These are phyloP conservation scores for Suillus spraguei DNA, from an alignment of 768 basidiomycete genomes.

Conservation along the genomic window DNA sequence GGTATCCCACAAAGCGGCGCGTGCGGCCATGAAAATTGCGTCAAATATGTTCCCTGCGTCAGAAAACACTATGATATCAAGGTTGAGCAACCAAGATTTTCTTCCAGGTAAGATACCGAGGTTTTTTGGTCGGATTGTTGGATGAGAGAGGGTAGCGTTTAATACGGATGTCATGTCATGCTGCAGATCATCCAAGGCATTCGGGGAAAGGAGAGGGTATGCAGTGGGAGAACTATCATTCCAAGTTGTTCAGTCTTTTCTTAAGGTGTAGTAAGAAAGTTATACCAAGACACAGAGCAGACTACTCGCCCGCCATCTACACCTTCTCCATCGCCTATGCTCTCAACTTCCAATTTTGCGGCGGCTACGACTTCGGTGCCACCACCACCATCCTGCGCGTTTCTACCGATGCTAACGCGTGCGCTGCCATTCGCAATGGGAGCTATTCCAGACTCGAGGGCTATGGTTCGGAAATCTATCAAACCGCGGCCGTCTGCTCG, in stretches of 20 bases:
- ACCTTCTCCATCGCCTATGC: conserved; percentile 43
- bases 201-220: conserved; percentile 66
- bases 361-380: conserved; percentile 83
- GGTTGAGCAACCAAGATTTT: conserved; percentile 75
- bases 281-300: conserved; percentile 79
- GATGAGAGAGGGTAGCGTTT: conserved; percentile 65
- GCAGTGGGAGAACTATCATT: conserved; percentile 77
- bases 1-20: conserved; percentile 81
- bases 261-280: conserved; percentile 18
- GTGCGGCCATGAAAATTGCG: conserved; percentile 76
- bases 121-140: conserved; percentile 66
- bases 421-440: conserved; percentile 88
- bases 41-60: conserved; percentile 80
- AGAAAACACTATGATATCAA: conserved; percentile 74
- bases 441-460: conserved; percentile 76
- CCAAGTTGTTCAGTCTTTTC: conserved; percentile 15
- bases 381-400: conserved; percentile 59
- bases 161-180: conserved; percentile 69
- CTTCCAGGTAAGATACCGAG: conserved; percentile 58
- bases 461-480: conserved; percentile 65
- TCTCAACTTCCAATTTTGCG: conserved; percentile 78
- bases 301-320: conserved; percentile 62
- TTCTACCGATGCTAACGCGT: conserved; percentile 67
- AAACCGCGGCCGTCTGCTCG: conserved; percentile 77
- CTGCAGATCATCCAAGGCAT: conserved; percentile 74